A percentile compares a stretch with the other conserved stretches of the same genome.
Evolutionary conservation across 2,329 filamentous ascomycete genomes (phyloP).

Genomic region (Alternaria sp.): DNA sequence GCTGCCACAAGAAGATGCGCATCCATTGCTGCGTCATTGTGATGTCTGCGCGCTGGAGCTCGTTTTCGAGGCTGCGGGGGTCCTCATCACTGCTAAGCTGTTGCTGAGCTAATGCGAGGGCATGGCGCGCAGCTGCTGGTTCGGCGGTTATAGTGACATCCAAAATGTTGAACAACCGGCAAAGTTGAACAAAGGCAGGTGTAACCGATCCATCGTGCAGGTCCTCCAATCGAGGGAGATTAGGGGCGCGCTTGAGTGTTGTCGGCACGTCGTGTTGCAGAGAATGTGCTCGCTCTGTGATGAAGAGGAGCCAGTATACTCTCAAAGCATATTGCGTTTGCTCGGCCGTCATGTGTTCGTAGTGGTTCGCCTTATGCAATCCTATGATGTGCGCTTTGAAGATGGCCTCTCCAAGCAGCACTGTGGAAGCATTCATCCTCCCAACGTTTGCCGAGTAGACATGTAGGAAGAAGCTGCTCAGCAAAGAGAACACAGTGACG

Average conservation of each 20-base stretch:
- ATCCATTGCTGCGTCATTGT: slow-evolving; percentile 49
- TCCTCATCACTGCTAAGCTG: slow-evolving; percentile 40
- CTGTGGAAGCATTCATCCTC: slow-evolving; percentile 43
- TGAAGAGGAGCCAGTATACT: slow-evolving; percentile 47
- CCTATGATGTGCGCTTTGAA: slow-evolving; percentile 44
- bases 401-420: slow-evolving; percentile 42
- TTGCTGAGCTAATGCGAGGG: slow-evolving; percentile 41
- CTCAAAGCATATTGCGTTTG: slow-evolving; percentile 38
- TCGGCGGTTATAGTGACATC: slow-evolving; percentile 45
- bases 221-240: slow-evolving; percentile 38
- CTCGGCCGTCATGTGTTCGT: slow-evolving; percentile 32
- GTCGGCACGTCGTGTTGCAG: slow-evolving; percentile 46
- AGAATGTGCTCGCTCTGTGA: slow-evolving; percentile 45
- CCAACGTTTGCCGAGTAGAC: slow-evolving; percentile 45
- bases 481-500: slow-evolving; percentile 35
- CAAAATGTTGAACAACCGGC: slow-evolving; percentile 43
- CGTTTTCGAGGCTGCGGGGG: slow-evolving; percentile 40
- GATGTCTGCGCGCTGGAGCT: slow-evolving; percentile 46
- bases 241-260: slow-evolving; percentile 37
- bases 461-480: slow-evolving; percentile 44
- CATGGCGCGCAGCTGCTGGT: slow-evolving; percentile 34
- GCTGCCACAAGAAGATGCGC: slow-evolving; percentile 47
- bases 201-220: slow-evolving; percentile 41
- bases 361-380: slow-evolving; percentile 35
- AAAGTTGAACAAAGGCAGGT: slow-evolving; percentile 44